phyloP scores from a whole-genome alignment of 352 stramenopile genomes.

The Phytophthora vignae region DNA sequence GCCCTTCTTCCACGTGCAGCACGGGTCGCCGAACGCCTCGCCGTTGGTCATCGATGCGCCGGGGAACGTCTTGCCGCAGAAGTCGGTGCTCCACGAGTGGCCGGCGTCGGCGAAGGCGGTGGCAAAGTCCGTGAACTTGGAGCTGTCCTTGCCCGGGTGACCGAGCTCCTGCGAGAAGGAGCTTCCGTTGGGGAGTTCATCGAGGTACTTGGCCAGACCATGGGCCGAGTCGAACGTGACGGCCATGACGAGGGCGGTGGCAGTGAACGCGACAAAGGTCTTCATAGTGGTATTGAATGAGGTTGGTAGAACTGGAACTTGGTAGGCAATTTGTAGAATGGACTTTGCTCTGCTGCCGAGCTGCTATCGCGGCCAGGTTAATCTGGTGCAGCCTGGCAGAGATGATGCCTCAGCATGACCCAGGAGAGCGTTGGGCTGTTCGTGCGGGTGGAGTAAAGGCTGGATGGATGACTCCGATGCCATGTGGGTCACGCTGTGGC shows the following conservation, averaged over 20 bases:
- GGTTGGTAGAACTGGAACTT: not conserved
- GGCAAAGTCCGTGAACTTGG: slow-evolving; percentile 38
- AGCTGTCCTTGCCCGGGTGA: slow-evolving; percentile 30
- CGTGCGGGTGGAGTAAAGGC: slow-evolving; percentile 24
- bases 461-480: slow-evolving; percentile 23
- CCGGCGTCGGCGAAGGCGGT: slow-evolving; percentile 29
- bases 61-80: slow-evolving; percentile 16
- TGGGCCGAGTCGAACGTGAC: slow-evolving; percentile 8
- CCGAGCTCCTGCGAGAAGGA: slow-evolving; percentile 43
- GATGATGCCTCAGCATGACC: not conserved
- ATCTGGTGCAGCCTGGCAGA: not conserved
- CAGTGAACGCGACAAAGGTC: not conserved
- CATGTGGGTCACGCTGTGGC: slow-evolving; percentile 17
- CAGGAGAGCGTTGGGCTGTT: slow-evolving; percentile 7
- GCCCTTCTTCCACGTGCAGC: slow-evolving; percentile 6
- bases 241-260: slow-evolving; percentile 15
- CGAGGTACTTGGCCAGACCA: slow-evolving; percentile 21
- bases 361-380: not conserved
- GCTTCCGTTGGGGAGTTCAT: slow-evolving; percentile 44
- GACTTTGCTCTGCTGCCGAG: slow-evolving; percentile 5
- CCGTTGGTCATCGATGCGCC: slow-evolving; percentile 29
- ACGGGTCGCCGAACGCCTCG: slow-evolving; percentile 39
- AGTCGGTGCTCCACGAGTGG: slow-evolving; percentile 17
- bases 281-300: slow-evolving; percentile 11
- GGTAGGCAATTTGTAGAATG: slow-evolving; percentile 27